Percentiles rank a stretch among this genome's conserved stretches.
phyloP scores from a whole-genome alignment of 2,329 filamentous ascomycete genomes.

The Xylaria sp. region DNA sequence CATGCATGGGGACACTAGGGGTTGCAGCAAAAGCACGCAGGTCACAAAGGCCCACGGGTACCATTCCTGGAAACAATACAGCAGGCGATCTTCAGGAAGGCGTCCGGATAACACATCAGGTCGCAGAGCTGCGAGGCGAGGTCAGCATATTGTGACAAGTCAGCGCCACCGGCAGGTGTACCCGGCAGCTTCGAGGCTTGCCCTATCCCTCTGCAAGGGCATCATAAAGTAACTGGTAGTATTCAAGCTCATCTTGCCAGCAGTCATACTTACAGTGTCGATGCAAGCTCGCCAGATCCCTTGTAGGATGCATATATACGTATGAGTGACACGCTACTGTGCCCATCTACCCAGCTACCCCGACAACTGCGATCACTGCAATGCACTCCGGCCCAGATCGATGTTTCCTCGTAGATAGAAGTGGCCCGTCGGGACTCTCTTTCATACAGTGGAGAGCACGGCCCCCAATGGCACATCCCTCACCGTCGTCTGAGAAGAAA shows the following conservation, averaged over 20 bases:
- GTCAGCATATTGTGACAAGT: background rate
- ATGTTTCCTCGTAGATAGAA: slow-evolving; percentile 1
- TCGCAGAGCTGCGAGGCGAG: background rate
- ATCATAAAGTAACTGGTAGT: background rate
- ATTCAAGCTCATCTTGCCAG: background rate
- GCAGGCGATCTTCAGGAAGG: background rate
- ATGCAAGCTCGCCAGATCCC: background rate
- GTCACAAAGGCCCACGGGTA: background rate
- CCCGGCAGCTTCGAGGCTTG: background rate
- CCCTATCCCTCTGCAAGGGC: background rate
- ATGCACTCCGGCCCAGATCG: slow-evolving; percentile 1
- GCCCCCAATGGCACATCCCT: background rate
- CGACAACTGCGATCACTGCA: slow-evolving; percentile 2
- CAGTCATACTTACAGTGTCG: background rate
- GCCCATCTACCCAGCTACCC: background rate
- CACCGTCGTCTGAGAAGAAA: background rate
- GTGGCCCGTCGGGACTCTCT: background rate
- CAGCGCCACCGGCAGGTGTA: background rate
- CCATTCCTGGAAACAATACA: slow-evolving; percentile 3
- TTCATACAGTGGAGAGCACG: background rate
- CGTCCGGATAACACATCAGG: background rate
- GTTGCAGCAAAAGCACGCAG: slow-evolving; percentile 1
- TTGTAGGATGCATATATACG: background rate
- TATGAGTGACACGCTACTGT: background rate
- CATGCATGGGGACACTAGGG: background rate